Base-by-base conservation (phyloP, 2,329 filamentous ascomycete species). In the Pseudogymnoascus sp. region DNA sequence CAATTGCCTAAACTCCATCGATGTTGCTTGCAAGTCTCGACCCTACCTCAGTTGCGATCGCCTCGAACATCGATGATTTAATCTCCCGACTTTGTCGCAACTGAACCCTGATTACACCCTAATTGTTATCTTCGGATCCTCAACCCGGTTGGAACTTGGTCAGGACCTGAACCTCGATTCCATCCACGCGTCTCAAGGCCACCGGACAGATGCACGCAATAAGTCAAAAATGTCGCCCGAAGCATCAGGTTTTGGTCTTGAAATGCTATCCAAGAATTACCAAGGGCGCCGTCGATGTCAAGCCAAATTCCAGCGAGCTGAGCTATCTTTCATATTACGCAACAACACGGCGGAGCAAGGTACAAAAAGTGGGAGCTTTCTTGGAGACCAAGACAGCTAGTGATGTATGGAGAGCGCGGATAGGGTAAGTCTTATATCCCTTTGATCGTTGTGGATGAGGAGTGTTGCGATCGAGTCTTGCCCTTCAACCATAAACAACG, bases 251-350 rank as follows among this genome's bases (percentile, higher is more conserved):
- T 68, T 81, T 97, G 64, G 88, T 97, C 67, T 84, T 97, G 67
- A 97, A 96, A 78, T 97, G 93, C 80, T 99, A 97, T 75, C 94
- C 94, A 39, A 88, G 89, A 68, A 92, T 90, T 66, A 90, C 90
- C 66, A 97, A 97, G 77, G 91, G 90, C 59, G 87, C 90, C 65
- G 88, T 92, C 72, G 91, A 96, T 70, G 91, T 96, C 71, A 95
- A 93, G 77, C 92, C 94, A 47, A 97, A 97, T 76, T 91, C 91
- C 67, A 96, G 91, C 77, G 94, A 99, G 79, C 85, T 99, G 65
- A 96, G 91, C 76, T 97, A 97, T 74, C 84, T 99, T 66, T 85
- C 97, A 60, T 97, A 96, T 81, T 97, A 99, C 79, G 92, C 90
- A 64, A 95, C 90, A 72, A 96, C 92, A 68, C 90, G 93, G 63